Conservation (phyloP, 2,329 filamentous ascomycete genomes). For the Ophiosphaerella narmari region DNA sequence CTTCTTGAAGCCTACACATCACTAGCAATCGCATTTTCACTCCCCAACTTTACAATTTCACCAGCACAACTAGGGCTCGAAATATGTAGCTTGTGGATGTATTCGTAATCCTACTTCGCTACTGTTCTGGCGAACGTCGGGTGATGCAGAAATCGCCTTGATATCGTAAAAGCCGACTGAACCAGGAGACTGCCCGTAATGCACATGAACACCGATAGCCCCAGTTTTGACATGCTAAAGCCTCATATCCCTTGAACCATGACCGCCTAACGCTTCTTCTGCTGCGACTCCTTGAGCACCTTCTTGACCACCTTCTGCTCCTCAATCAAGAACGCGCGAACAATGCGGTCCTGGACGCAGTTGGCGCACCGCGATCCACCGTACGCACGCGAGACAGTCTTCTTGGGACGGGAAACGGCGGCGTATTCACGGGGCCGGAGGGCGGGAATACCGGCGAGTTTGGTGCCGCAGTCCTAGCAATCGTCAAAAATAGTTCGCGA, state of each 20-base stretch:
- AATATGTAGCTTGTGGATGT: conserved; percentile 37
- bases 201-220: conserved; percentile 49
- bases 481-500: conserved; percentile 15
- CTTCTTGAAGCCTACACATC: no score
- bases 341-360: conserved; percentile 97
- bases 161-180: conserved; percentile 46
- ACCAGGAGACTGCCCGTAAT: conserved; percentile 48
- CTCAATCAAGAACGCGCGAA: conserved; percentile 98
- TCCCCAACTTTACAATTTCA: no score
- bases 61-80: no score
- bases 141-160: conserved; percentile 44
- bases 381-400: conserved; percentile 98
- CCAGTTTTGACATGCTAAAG: conserved; percentile 44
- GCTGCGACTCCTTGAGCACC: conserved; percentile 97
- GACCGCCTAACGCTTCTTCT: conserved; percentile 63
- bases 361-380: conserved; percentile 96
- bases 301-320: conserved; percentile 99
- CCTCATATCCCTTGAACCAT: conserved; percentile 27
- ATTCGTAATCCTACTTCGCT: conserved; percentile 44
- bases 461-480: conserved; percentile 90
- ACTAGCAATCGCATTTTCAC: no score
- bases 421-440: conserved; percentile 98
- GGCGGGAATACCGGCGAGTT: conserved; percentile 95
- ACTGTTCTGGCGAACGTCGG: conserved; percentile 35
- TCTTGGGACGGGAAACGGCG: conserved; percentile 96